These are phyloP conservation scores for Zalerion maritima DNA, from an alignment of 495 filamentous ascomycete species.

Conservation along the genomic window DNA sequence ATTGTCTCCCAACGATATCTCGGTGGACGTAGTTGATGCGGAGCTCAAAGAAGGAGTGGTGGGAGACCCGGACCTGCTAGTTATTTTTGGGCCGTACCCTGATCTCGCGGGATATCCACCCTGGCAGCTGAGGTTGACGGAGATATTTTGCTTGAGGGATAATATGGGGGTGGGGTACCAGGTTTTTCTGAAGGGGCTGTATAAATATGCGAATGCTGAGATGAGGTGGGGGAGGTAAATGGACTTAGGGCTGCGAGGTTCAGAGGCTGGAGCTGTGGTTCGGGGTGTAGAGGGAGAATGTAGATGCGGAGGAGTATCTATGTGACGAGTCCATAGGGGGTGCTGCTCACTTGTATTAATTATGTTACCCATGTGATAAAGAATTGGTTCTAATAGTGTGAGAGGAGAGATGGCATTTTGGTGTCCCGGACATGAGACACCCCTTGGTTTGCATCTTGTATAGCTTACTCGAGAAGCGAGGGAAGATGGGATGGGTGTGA, in stretches of 20 bases:
- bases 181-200: conserved; percentile 71
- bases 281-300: too few relatives aligned
- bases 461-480: too few relatives aligned
- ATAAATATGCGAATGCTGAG: conserved; percentile 72
- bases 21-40: conserved; percentile 71
- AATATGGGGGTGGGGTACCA: conserved; percentile 79
- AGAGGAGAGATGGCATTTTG: too few relatives aligned
- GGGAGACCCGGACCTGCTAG: conserved; percentile 74
- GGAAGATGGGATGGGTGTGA: too few relatives aligned
- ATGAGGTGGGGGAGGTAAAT: conserved; percentile 73
- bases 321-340: too few relatives aligned
- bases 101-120: conserved; percentile 85
- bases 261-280: not conserved
- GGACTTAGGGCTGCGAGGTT: not conserved
- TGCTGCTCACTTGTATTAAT: too few relatives aligned
- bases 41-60: conserved; percentile 60
- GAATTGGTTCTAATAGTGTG: too few relatives aligned
- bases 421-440: too few relatives aligned
- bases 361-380: too few relatives aligned
- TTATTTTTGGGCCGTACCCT: conserved; percentile 70
- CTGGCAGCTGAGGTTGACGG: conserved; percentile 87
- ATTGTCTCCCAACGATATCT: conserved; percentile 63
- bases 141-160: conserved; percentile 71
- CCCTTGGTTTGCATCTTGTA: too few relatives aligned
- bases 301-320: too few relatives aligned